Evolutionary conservation across 2,329 filamentous ascomycete species (phyloP), one percentile per base, ranked within the genome.

Genomic region (Xylariales sp.): DNA sequence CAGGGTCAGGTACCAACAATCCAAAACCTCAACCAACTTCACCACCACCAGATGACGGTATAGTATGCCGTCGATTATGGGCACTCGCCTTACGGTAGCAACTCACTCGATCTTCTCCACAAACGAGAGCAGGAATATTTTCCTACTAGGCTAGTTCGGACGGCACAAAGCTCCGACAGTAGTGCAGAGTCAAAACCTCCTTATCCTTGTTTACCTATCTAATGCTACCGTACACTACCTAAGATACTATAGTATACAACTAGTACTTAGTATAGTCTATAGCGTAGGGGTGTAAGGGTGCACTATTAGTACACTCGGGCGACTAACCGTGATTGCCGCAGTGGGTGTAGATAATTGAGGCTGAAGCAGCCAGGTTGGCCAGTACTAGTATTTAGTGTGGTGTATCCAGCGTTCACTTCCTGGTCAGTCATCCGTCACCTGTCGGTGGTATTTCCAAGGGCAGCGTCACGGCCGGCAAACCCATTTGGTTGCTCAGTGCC

Each of bases 271-370:
- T n/a, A 39, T 39, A 36, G 34, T 36, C 34, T 39, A 39, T 39
- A 39, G 36, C 12, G 36, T 39, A 39, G 36, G 8, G 36, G 30
- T 5, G 9, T 50, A 30, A 6, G 14, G 14, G 4, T 32, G 8
- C 16, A 9, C 16, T 8, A 36, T 16, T 23, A 23, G 32, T 39
- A 18, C 23, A 28, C 32, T 41, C 48, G 58, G 18, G 41, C 54
- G 30, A 14, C 58, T 56, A 48, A 45, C 67, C 64, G 55, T 56
- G 45, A 48, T 59, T 46, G 55, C 67, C 58, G 63, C 36, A 18
- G 63, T 59, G 30, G 58, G 41, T 55, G 34, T n/a, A 8, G 32
- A 23, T 39, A 28, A 6, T 50, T 50, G 50, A 55, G 48, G 50
- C 50, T 43, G 56, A 41, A 30, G 64, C 28, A 28, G 39, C 14